A percentile compares a stretch with the other conserved stretches of the same genome.
phyloP scores from a whole-genome alignment of 2,329 filamentous ascomycete species.

The Sporothrix euskadiensis region DNA sequence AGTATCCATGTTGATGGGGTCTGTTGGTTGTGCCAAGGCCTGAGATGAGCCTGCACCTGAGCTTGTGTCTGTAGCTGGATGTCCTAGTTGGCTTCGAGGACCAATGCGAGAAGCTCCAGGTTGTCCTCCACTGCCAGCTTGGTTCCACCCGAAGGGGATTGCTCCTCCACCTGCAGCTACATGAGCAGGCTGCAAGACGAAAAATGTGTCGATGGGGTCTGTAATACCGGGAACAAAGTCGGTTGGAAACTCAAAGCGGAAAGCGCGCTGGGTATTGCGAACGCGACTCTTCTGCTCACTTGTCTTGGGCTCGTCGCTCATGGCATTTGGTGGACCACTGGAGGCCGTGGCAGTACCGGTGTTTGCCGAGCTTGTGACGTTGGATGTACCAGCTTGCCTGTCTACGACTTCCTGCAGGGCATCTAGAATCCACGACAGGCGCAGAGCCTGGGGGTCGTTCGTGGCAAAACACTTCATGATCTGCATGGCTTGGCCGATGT shows the following conservation, averaged over 20 bases:
- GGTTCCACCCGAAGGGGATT: neutral
- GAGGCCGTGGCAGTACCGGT: neutral
- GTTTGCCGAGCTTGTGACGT: neutral
- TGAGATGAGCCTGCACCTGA: neutral
- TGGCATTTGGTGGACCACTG: neutral
- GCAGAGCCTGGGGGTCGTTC: constrained; percentile 51
- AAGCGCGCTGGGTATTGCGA: constrained; percentile 23
- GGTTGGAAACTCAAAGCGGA: constrained; percentile 32
- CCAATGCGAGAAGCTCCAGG: neutral
- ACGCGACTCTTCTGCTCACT: constrained; percentile 22
- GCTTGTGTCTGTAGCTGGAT: neutral
- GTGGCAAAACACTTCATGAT: constrained; percentile 53
- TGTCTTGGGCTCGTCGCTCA: constrained; percentile 12
- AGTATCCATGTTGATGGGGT: neutral
- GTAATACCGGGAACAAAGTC: constrained; percentile 2
- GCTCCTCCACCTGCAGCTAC: neutral
- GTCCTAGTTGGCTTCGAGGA: neutral
- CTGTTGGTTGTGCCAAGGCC: neutral
- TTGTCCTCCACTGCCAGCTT: neutral
- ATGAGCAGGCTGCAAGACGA: constrained; percentile 13
- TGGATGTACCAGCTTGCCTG: constrained; percentile 31
- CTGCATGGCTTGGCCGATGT: constrained; percentile 47
- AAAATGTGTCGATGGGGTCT: constrained; percentile 37
- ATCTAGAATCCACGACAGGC: constrained; percentile 52
- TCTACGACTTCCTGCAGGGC: constrained; percentile 49